Percentiles rank a stretch among this genome's conserved stretches.
Evolutionary conservation across 2,329 filamentous ascomycete species (phyloP).

Genomic region (Aspergillus arachidicola): DNA sequence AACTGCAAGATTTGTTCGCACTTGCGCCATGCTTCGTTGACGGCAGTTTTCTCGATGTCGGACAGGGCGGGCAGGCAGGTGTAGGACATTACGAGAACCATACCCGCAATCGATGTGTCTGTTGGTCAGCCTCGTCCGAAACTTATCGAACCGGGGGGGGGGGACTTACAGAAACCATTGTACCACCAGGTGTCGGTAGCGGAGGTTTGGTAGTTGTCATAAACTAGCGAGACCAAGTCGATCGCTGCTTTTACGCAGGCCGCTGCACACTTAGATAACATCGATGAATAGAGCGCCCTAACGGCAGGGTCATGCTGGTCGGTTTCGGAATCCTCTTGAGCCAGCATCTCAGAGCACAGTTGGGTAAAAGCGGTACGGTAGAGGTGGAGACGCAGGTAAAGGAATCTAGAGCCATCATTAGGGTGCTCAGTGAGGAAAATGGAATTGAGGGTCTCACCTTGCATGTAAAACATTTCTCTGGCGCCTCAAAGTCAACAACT

Average conservation of each 20-base stretch:
- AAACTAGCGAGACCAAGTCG: conserved; percentile 33
- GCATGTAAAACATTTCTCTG: conserved; percentile 35
- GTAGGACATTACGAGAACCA: conserved; percentile 36
- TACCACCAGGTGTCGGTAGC: conserved; percentile 42
- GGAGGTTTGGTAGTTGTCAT: conserved; percentile 31
- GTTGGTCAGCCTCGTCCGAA: neutral
- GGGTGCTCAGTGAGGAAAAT: too few species aligned
- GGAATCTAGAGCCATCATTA: conserved; percentile 25
- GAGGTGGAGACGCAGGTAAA: conserved; percentile 37
- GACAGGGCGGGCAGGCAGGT: conserved; percentile 25
- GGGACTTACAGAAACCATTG: conserved; percentile 41
- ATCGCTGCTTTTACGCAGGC: conserved; percentile 35
- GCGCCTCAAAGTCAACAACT: conserved; percentile 20
- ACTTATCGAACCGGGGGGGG: neutral
- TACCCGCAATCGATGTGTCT: conserved; percentile 36
- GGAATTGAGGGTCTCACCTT: conserved; percentile 20
- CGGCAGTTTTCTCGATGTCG: conserved; percentile 18
- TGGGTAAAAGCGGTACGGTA: conserved; percentile 40
- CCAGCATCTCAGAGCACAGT: conserved; percentile 27
- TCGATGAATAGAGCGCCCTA: conserved; percentile 27
- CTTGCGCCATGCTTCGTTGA: conserved; percentile 31
- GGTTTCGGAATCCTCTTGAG: neutral
- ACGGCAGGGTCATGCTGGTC: conserved; percentile 11
- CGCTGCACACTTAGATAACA: conserved; percentile 32
- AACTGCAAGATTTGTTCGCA: conserved; percentile 29